These are phyloP conservation scores for Teunomyces aglyptinius DNA, from an alignment of 805 yeast genomes.

Conservation along the genomic window DNA sequence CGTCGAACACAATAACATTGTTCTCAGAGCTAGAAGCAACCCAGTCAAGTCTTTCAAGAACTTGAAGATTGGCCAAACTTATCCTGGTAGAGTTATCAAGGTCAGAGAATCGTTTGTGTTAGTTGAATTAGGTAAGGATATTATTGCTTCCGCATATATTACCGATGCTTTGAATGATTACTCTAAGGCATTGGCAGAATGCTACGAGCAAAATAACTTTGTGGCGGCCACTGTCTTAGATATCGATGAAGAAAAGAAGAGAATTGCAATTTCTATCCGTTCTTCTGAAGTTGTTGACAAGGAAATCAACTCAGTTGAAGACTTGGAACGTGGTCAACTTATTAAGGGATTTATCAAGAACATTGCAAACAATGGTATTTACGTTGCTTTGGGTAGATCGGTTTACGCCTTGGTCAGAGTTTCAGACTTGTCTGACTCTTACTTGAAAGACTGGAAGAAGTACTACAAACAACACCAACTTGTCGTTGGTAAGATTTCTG, in stretches of 20 bases:
- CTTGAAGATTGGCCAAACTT: constrained; percentile 49
- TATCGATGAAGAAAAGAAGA: constrained; percentile 47
- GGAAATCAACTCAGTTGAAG: constrained; percentile 46
- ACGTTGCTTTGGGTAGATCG: constrained; percentile 68
- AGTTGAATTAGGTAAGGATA: constrained; percentile 64
- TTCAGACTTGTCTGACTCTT: constrained; percentile 77
- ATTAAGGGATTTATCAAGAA: constrained; percentile 80
- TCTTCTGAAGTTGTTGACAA: constrained; percentile 51
- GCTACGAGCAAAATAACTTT: constrained; percentile 50
- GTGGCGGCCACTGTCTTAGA: constrained; percentile 56
- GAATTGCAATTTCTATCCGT: constrained; percentile 64
- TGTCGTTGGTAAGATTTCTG: constrained; percentile 70
- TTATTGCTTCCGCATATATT: constrained; percentile 63
- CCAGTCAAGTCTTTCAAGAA: constrained; percentile 44
- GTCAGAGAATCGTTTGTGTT: constrained; percentile 59
- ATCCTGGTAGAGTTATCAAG: constrained; percentile 63
- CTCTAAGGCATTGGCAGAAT: constrained; percentile 48
- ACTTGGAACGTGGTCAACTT: constrained; percentile 65
- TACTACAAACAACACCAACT: constrained; percentile 67
- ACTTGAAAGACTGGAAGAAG: constrained; percentile 84
- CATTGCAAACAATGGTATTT: constrained; percentile 72
- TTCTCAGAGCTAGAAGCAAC: constrained; percentile 50
- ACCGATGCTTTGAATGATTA: constrained; percentile 79
- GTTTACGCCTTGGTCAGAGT: constrained; percentile 79
- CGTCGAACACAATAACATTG: constrained; percentile 48